Evolutionary conservation across 495 filamentous ascomycete genomes (phyloP), one percentile per base, ranked within the genome.

Genomic region (Penicillium flavigenum): DNA sequence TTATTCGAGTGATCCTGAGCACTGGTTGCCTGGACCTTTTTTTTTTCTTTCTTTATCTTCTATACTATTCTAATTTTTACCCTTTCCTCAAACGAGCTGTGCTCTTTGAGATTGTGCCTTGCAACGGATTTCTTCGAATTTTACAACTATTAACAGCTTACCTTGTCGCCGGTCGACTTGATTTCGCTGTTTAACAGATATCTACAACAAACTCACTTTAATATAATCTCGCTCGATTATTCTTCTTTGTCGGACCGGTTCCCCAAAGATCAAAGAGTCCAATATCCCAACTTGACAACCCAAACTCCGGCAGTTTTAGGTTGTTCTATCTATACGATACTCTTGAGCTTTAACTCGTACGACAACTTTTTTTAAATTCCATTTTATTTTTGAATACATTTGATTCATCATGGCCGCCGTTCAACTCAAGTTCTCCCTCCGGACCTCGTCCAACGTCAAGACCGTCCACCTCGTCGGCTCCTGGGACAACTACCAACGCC

Each of bases 401-500:
- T 66, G 61, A 62, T 74, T 72, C 77, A 88, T 76, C 81, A 92
- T 93, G 89, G 84, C 90, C 69, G 75, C 89, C 68, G 85, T 91
- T 74, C 89, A 94, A 79, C 82, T 94, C 48, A 86, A 87, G 60
- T 95, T 97, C 76, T 84, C 86, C 72, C 88, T 98, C 72, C 92
- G 93, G 78, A 96, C 94, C 72, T 96, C 92, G 71, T 82, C 90
- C 76, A 90, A 92, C 78, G 90, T 92, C 83, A 96, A 97, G 86
- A 93, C 92, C 75, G 94, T 95, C 75, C 94, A 98, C 72, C 83
- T 98, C 59, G 86, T 97, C 70, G 94, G 94, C 69, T 97, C 94
- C 59, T 98, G 94, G 94, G 95, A 98, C 81, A 89, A 90, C 81
- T 98, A 98, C 84, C 76, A 78, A 57, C 90, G 91, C 61, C 93